phyloP scores from a whole-genome alignment of 192 early-diverging fungal genomes.

The Thoreauomyces humboldtii region DNA sequence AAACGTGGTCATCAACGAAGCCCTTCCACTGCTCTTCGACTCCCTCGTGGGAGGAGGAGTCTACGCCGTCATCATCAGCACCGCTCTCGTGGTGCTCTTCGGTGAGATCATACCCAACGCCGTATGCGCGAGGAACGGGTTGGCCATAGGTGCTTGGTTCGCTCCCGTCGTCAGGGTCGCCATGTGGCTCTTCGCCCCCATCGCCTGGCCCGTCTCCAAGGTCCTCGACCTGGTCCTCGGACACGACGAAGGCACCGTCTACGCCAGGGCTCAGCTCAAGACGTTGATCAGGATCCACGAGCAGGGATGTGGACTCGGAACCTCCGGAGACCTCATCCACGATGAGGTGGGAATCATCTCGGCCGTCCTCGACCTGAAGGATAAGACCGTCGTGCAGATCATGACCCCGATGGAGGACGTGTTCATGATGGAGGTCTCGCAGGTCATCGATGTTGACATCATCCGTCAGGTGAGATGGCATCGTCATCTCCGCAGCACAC shows the following conservation, averaged over 20 bases:
- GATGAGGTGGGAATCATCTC: constrained; percentile 53
- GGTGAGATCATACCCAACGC: constrained; percentile 92
- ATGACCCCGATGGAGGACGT: constrained; percentile 53
- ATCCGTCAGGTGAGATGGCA: constrained; percentile 19
- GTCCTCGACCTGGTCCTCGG: constrained; percentile 82
- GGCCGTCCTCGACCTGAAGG: constrained; percentile 48
- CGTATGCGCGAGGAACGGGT: constrained; percentile 82
- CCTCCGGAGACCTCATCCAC: constrained; percentile 32
- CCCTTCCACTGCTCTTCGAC: constrained; percentile 80
- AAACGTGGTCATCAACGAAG: constrained; percentile 94
- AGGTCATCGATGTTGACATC: constrained; percentile 20
- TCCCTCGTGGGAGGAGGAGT: constrained; percentile 63
- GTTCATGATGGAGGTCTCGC: constrained; percentile 38
- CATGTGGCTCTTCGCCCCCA: constrained; percentile 57
- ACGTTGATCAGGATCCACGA: constrained; percentile 50
- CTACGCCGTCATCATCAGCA: constrained; percentile 83
- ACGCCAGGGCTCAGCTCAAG: constrained; percentile 47
- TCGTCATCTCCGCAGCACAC: background rate
- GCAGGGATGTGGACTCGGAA: constrained; percentile 29
- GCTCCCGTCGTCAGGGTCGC: constrained; percentile 65
- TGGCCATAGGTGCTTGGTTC: constrained; percentile 87
- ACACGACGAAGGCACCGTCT: constrained; percentile 83
- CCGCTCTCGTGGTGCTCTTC: constrained; percentile 86
- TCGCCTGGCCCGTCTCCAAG: constrained; percentile 81
- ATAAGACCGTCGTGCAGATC: constrained; percentile 46